phyloP scores from a whole-genome alignment of 2,329 filamentous ascomycete genomes.

The Botrytis cinerea region DNA sequence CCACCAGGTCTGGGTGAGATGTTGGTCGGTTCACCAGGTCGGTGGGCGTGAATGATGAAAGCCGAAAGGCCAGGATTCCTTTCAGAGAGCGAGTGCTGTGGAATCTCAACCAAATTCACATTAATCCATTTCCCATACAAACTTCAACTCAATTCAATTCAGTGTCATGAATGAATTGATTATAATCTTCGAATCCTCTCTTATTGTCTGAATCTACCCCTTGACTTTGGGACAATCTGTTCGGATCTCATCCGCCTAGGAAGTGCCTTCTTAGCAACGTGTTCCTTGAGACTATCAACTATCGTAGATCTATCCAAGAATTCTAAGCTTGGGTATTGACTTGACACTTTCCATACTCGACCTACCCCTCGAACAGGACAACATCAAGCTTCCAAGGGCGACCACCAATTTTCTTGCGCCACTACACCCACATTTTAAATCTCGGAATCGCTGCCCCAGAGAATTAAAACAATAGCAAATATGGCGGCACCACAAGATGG shows the following conservation, averaged over 20 bases:
- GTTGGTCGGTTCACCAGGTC: not conserved
- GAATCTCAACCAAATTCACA: not conserved
- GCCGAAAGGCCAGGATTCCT: slow-evolving; percentile 18
- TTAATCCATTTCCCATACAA: not conserved
- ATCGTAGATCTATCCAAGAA: slow-evolving; percentile 24
- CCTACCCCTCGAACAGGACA: slow-evolving; percentile 24
- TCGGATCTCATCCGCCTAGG: slow-evolving; percentile 23
- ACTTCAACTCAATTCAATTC: slow-evolving; percentile 13
- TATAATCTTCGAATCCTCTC: slow-evolving; percentile 20
- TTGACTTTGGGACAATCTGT: not conserved
- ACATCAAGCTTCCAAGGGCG: slow-evolving; percentile 25
- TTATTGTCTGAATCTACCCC: slow-evolving; percentile 25
- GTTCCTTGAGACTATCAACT: slow-evolving; percentile 31
- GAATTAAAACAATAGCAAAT: slow-evolving; percentile 25
- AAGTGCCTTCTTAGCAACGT: slow-evolving; percentile 36
- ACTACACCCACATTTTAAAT: slow-evolving; percentile 5
- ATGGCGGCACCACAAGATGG: slow-evolving; percentile 55
- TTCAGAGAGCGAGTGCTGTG: not conserved
- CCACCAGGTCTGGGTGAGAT: too few species aligned
- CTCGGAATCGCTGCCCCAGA: slow-evolving; percentile 2
- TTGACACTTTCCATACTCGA: slow-evolving; percentile 25
- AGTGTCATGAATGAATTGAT: slow-evolving; percentile 33
- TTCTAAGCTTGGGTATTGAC: slow-evolving; percentile 25
- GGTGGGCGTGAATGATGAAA: not conserved
- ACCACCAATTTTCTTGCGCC: slow-evolving; percentile 25